Evolutionary conservation across 2,329 filamentous ascomycete species (phyloP).

Genomic region (Fusarium neocosmosporiellum): DNA sequence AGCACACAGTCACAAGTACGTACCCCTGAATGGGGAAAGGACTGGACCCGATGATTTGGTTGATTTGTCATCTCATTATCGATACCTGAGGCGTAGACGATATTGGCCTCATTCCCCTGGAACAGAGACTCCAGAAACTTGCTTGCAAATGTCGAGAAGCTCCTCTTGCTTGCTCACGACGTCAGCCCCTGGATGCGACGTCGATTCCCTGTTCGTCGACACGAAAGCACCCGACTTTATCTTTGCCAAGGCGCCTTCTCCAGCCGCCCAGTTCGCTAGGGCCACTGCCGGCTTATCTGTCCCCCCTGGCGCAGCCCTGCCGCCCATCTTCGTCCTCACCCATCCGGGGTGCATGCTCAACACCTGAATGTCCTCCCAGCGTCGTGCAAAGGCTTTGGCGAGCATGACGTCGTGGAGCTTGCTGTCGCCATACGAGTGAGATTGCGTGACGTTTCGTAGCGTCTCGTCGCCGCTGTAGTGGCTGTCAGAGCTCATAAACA

Average conservation of each 20-base stretch:
- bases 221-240: slow-evolving; percentile 23
- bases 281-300: slow-evolving; percentile 16
- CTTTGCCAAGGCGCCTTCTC: slow-evolving; percentile 19
- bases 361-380: slow-evolving; percentile 27
- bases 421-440: slow-evolving; percentile 31
- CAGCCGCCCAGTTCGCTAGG: slow-evolving; percentile 25
- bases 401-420: slow-evolving; percentile 38
- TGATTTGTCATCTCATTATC: background rate
- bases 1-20: background rate
- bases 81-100: background rate
- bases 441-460: slow-evolving; percentile 23
- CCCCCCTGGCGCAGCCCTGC: slow-evolving; percentile 18
- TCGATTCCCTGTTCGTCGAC: slow-evolving; percentile 14
- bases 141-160: slow-evolving; percentile 15
- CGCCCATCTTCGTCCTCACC: slow-evolving; percentile 37
- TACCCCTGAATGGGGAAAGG: background rate
- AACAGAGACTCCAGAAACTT: slow-evolving; percentile 11
- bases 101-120: background rate
- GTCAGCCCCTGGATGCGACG: slow-evolving; percentile 22
- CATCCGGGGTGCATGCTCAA: slow-evolving; percentile 36
- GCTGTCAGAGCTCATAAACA: slow-evolving; percentile 37
- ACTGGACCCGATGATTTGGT: background rate
- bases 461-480: slow-evolving; percentile 31
- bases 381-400: slow-evolving; percentile 30
- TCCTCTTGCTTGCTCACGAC: slow-evolving; percentile 32